phyloP scores from a whole-genome alignment of 306 rosid species.

The Quillaja saponaria region DNA sequence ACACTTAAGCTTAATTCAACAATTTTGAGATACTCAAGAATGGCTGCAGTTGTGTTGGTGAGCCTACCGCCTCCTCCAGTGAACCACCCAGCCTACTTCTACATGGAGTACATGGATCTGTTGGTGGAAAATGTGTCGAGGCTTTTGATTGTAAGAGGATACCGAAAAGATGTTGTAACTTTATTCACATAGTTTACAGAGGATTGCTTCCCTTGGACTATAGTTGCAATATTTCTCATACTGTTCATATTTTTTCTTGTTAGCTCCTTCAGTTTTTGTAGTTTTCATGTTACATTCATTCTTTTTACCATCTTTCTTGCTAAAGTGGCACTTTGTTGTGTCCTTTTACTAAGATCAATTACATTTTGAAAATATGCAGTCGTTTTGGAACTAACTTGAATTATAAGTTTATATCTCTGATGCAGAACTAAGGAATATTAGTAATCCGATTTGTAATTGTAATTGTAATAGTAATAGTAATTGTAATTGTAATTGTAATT shows the following conservation, averaged over 20 bases:
- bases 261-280: constrained; percentile 42
- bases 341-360: not conserved
- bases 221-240: constrained; percentile 31
- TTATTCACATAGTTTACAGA: constrained; percentile 68
- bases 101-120: constrained; percentile 98
- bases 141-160: constrained; percentile 95
- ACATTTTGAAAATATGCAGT: no score
- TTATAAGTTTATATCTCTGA: no score
- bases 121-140: constrained; percentile 93
- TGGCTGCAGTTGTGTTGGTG: constrained; percentile 96
- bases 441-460: no score
- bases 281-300: constrained; percentile 53
- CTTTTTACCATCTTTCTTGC: constrained; percentile 48
- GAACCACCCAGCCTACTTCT: constrained; percentile 85
- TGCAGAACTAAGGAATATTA: no score
- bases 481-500: no score
- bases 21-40: constrained; percentile 88
- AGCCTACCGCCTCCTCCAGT: constrained; percentile 95
- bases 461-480: no score
- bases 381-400: no score
- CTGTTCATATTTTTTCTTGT: constrained; percentile 39
- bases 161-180: constrained; percentile 92
- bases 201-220: constrained; percentile 42
- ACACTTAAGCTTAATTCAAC: constrained; percentile 83
- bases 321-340: constrained; percentile 42